Evolutionary conservation across 192 early-diverging fungal genomes (phyloP).

Genomic region (Diversispora epigaea): DNA sequence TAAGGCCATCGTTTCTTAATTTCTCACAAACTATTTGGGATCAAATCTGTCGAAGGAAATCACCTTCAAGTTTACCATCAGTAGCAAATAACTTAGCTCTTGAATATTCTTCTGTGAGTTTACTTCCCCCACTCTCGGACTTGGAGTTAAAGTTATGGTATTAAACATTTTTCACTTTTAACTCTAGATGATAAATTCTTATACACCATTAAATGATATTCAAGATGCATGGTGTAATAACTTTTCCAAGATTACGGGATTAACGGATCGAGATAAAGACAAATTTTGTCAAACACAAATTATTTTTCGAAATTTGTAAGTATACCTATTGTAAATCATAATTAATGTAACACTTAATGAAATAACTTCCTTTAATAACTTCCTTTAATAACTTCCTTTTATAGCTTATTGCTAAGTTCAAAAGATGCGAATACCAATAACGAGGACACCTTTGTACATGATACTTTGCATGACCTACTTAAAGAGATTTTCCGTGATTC

Average conservation of each 20-base stretch:
- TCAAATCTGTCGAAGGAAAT: background rate
- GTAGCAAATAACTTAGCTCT: constrained; percentile 3
- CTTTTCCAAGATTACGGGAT: constrained; percentile 3
- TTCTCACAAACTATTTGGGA: constrained; percentile 4
- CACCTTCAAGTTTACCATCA: background rate
- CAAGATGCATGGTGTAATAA: constrained; percentile 11
- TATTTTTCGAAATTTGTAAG: constrained; percentile 25
- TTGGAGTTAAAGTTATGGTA: constrained; percentile 3
- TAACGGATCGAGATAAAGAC: background rate
- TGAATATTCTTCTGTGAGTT: constrained; percentile 19
- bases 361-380: too few relatives aligned
- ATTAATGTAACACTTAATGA: constrained; percentile 18
- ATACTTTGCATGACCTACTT: constrained; percentile 15
- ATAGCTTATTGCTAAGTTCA: constrained; percentile 14
- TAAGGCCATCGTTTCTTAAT: constrained; percentile 13
- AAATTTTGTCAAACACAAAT: constrained; percentile 15
- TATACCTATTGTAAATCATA: constrained; percentile 20
- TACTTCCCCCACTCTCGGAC: background rate
- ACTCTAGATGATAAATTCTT: constrained; percentile 23
- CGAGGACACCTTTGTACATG: constrained; percentile 20
- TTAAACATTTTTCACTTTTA: background rate
- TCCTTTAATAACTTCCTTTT: background rate
- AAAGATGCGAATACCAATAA: constrained; percentile 6
- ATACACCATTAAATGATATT: constrained; percentile 9
- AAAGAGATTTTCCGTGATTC: constrained; percentile 23